phyloP scores from a whole-genome alignment of 805 yeast species.

The Kuraishia borneana region DNA sequence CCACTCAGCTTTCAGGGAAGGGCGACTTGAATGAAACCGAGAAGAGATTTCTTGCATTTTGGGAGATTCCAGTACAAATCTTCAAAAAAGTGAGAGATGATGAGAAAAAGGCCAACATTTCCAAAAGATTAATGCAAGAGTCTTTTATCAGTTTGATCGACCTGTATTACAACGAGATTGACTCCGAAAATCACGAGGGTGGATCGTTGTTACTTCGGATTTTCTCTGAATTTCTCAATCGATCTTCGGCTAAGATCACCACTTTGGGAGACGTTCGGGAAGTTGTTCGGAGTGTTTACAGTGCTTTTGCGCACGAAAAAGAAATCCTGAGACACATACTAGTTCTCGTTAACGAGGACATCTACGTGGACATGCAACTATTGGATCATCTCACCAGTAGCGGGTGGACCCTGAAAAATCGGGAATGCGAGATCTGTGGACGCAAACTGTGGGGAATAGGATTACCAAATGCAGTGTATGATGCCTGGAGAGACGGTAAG shows the following conservation, averaged over 20 bases:
- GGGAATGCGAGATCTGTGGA: constrained; percentile 71
- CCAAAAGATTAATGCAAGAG: constrained; percentile 28
- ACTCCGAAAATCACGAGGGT: background rate
- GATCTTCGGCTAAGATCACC: constrained; percentile 34
- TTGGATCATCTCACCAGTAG: constrained; percentile 28
- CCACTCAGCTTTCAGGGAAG: background rate
- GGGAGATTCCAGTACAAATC: constrained; percentile 25
- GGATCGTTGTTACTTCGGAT: constrained; percentile 41
- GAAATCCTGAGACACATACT: constrained; percentile 40
- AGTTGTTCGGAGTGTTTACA: constrained; percentile 50
- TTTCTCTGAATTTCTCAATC: constrained; percentile 40
- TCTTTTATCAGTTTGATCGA: constrained; percentile 28
- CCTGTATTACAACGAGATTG: constrained; percentile 5
- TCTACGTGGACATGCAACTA: constrained; percentile 31
- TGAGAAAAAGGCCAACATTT: constrained; percentile 7
- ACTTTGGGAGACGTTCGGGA: constrained; percentile 49
- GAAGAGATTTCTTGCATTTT: constrained; percentile 24
- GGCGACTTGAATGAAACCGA: constrained; percentile 14
- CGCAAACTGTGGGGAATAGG: constrained; percentile 62
- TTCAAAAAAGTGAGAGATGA: constrained; percentile 17
- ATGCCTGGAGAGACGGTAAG: constrained; percentile 2
- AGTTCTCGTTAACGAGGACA: constrained; percentile 44
- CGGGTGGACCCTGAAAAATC: constrained; percentile 54
- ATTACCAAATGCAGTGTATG: constrained; percentile 32
- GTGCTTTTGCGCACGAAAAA: constrained; percentile 55